A percentile compares a stretch with the other conserved stretches of the same genome.
These are phyloP conservation scores for Arachnomyces sp. DNA, from an alignment of 2,329 filamentous ascomycete species.

Conservation along the genomic window DNA sequence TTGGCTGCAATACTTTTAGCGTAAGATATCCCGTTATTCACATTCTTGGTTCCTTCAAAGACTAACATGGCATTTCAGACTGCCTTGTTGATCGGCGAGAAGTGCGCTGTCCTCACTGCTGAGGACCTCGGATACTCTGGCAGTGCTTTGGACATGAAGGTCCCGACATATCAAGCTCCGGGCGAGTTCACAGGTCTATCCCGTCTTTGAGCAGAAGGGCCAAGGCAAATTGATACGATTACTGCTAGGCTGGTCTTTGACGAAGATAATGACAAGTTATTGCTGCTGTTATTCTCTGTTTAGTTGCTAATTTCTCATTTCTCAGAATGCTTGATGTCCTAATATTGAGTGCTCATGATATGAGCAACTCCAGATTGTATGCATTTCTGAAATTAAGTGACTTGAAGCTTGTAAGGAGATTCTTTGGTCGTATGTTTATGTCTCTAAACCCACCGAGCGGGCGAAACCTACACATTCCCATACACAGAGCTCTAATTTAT, in stretches of 20 bases:
- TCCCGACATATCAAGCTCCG: conserved; percentile 53
- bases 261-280: too few species aligned
- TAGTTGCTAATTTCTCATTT: too few species aligned
- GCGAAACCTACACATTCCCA: too few species aligned
- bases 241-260: conserved; percentile 8
- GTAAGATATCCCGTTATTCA: conserved; percentile 15
- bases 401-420: too few species aligned
- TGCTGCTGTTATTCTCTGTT: too few species aligned
- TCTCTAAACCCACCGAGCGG: too few species aligned
- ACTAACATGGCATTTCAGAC: conserved; percentile 38
- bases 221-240: not conserved
- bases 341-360: too few species aligned
- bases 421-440: too few species aligned
- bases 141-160: conserved; percentile 66
- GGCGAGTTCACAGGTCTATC: conserved; percentile 26
- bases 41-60: not conserved
- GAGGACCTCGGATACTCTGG: conserved; percentile 70
- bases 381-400: too few species aligned
- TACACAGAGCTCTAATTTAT: too few species aligned
- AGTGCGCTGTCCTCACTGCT: conserved; percentile 59
- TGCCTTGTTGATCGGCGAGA: conserved; percentile 67
- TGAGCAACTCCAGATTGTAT: too few species aligned
- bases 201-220: conserved; percentile 15
- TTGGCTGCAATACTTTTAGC: conserved; percentile 58
- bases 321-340: too few species aligned